phyloP scores from a whole-genome alignment of 352 stramenopile genomes.

The Blastocystis sp. region DNA sequence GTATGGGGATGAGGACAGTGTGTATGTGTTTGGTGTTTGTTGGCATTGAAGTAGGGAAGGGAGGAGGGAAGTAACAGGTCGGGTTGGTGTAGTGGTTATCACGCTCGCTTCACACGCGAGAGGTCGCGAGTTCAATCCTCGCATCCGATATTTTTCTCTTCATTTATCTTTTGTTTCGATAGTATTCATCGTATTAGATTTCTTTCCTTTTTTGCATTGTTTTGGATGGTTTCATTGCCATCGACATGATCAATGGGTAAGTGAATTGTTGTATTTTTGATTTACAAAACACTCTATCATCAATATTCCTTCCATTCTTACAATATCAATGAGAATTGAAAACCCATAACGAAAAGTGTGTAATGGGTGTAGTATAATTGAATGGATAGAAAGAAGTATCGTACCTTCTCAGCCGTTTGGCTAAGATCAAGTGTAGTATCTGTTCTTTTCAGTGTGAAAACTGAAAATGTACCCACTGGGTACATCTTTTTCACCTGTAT shows the following conservation, averaged over 20 bases:
- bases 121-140: slow-evolving; percentile 21
- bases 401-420: slow-evolving; percentile 73
- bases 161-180: neutral
- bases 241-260: too few species aligned
- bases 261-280: too few species aligned
- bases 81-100: slow-evolving; percentile 54
- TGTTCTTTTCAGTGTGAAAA: slow-evolving; percentile 83
- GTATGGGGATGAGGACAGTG: neutral
- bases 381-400: neutral
- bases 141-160: slow-evolving; percentile 23
- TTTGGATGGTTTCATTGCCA: too few species aligned
- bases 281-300: too few species aligned
- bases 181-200: too few species aligned
- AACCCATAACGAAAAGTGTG: neutral
- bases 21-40: neutral
- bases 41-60: neutral
- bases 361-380: neutral
- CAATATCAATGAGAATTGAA: neutral
- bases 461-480: slow-evolving; percentile 67
- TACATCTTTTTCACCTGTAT: slow-evolving; percentile 73
- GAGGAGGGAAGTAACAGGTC: neutral
- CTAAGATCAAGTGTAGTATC: slow-evolving; percentile 80
- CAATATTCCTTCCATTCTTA: too few species aligned
- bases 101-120: slow-evolving; percentile 45
- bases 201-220: too few species aligned